Evolutionary conservation across 164 flowering plant genomes (phyloP), one percentile per base, ranked within the genome.

Genomic region (Tinospora cordifolia): DNA sequence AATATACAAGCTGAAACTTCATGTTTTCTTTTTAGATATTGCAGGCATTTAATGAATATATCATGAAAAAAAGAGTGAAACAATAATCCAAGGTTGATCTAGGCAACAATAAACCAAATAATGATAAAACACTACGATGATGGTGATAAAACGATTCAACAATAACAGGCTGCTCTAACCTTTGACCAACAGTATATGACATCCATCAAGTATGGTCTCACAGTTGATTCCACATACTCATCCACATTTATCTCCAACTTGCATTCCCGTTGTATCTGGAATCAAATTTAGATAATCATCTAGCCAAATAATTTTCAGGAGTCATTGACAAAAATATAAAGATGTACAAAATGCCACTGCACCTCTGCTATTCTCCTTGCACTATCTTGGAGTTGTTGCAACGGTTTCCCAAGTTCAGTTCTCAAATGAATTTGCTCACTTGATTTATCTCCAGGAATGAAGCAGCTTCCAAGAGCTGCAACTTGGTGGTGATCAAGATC

Each of bases 401-500:
- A 80, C 39, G 98, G 99, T 78, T 85, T 89, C 49, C 87, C 88
- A 79, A 92, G 96, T 75, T 95, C 99, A 1, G 85, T 85, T 80
- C 97, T 86, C 81, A 95, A 77, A 67, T 92, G 87, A 80, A 88
- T 85, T 79, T 89, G 97, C 79, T 95, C 98, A 74, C 66, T 84
- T 77, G 99, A 90, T 77, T 74, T 87, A 70, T 95, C 99, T 63
- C 89, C 91, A 7, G 97, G 99, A 80, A 92, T 86, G 76, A 95
- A 95, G 84, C 99, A 95, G 79, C 99, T 95, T n/a, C 90, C 90
- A 76, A 95, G 89, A 75, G 98, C 94, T 11, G 92, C 99, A 79
- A 92, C 81, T 84, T 95, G 99, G 72, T 95, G 98, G 75, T 83
- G 96, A 84, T 95, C 96, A 69, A 95, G 89, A 76, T 92, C 97